Evolutionary conservation across 2,329 filamentous ascomycete species (phyloP).

Genomic region (Phaeomoniella chlamydospora): DNA sequence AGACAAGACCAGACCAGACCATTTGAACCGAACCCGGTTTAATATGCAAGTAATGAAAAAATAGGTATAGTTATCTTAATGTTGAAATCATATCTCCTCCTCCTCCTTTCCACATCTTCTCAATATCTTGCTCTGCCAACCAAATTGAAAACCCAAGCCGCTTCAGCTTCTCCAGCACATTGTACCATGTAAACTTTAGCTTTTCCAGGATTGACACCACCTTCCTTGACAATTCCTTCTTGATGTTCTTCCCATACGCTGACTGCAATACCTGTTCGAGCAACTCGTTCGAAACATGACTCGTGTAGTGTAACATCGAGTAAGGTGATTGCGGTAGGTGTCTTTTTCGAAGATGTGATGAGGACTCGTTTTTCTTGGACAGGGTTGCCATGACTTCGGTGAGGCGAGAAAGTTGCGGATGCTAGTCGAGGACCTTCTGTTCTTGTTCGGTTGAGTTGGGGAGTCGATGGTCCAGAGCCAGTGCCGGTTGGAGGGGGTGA

Average conservation of each 20-base stretch:
- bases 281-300: conserved; percentile 71
- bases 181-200: conserved; percentile 53
- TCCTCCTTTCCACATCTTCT: no score
- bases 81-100: no score
- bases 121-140: conserved; percentile 38
- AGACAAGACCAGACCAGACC: no score
- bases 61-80: no score
- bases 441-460: neutral
- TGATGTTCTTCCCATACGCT: conserved; percentile 73
- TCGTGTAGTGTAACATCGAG: conserved; percentile 77
- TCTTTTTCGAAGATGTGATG: conserved; percentile 48
- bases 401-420: conserved; percentile 11
- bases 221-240: conserved; percentile 34
- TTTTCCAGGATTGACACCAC: conserved; percentile 43
- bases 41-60: no score
- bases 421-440: conserved; percentile 9
- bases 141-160: conserved; percentile 39
- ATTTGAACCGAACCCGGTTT: no score
- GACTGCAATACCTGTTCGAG: conserved; percentile 72
- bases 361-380: conserved; percentile 75
- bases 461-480: neutral
- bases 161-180: conserved; percentile 38
- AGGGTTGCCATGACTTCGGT: conserved; percentile 35
- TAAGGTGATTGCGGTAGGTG: conserved; percentile 44
- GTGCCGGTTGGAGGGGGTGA: conserved; percentile 28